Evolutionary conservation across 106 monocot species (phyloP).

Genomic region (Dendrobium catenatum): DNA sequence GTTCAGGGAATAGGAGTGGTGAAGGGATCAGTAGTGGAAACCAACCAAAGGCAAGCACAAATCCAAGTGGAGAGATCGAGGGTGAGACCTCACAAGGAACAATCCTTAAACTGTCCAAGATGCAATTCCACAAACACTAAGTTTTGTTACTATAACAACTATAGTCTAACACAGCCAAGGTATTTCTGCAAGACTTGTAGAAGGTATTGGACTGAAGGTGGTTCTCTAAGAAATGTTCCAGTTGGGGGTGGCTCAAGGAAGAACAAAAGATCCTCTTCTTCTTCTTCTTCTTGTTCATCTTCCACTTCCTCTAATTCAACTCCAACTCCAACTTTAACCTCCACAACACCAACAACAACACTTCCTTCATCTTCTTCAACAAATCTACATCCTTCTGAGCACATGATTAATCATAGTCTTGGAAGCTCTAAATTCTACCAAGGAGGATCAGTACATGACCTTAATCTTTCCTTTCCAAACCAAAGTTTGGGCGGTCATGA

Average conservation of each 20-base stretch:
- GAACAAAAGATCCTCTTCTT: conserved; percentile 16
- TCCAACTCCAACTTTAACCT: neutral
- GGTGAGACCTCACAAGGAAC: conserved; percentile 16
- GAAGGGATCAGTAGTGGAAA: neutral
- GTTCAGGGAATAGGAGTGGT: conserved; percentile 3
- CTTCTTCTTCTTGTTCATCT: neutral
- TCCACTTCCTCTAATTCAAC: neutral
- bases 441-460: neutral
- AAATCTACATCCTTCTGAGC: neutral
- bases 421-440: neutral
- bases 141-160: conserved; percentile 54
- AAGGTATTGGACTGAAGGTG: conserved; percentile 14
- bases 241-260: conserved; percentile 19
- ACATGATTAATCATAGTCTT: neutral
- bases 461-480: conserved; percentile 5
- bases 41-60: neutral
- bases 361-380: neutral
- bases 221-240: conserved; percentile 18
- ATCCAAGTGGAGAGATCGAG: conserved; percentile 1
- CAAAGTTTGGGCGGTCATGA: neutral
- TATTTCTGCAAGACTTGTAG: conserved; percentile 44
- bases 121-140: conserved; percentile 49
- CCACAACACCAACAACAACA: neutral
- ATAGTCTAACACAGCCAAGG: conserved; percentile 45
- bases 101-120: conserved; percentile 34